phyloP scores from a whole-genome alignment of 2,329 filamentous ascomycete species.

The Macrophomina pseudophaseolina region DNA sequence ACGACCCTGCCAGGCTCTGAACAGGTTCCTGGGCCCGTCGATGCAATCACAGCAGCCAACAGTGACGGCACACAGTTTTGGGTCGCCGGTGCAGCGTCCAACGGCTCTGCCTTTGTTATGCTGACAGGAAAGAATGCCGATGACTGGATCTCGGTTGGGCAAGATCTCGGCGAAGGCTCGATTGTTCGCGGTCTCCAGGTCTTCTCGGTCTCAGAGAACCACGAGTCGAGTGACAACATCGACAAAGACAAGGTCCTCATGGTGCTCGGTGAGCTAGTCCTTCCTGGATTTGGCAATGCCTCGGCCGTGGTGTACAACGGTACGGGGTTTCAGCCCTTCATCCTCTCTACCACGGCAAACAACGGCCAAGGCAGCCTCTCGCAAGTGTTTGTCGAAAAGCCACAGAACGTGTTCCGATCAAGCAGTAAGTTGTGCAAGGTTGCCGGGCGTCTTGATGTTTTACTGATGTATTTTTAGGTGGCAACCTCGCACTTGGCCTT shows the following conservation, averaged over 20 bases:
- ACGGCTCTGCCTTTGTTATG: slow-evolving; percentile 67
- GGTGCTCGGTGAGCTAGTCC: slow-evolving; percentile 79
- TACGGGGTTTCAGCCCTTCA: slow-evolving; percentile 75
- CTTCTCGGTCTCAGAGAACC: slow-evolving; percentile 71
- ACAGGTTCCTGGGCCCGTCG: slow-evolving; percentile 78
- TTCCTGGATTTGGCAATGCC: slow-evolving; percentile 77
- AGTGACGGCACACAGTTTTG: slow-evolving; percentile 76
- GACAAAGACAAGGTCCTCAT: slow-evolving; percentile 73
- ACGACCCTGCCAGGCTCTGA: slow-evolving; percentile 64
- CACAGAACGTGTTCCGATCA: slow-evolving; percentile 72
- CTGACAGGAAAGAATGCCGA: slow-evolving; percentile 81
- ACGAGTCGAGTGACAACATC: slow-evolving; percentile 69
- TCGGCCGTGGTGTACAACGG: slow-evolving; percentile 91
- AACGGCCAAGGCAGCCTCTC: slow-evolving; percentile 75
- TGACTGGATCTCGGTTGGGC: slow-evolving; percentile 69
- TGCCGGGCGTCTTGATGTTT: neutral
- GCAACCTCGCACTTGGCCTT: slow-evolving; percentile 68
- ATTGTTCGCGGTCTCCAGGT: slow-evolving; percentile 81
- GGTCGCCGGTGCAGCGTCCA: slow-evolving; percentile 73
- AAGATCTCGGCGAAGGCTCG: slow-evolving; percentile 68
- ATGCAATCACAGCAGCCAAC: slow-evolving; percentile 75
- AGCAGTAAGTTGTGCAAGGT: slow-evolving; percentile 57
- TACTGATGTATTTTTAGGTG: slow-evolving; percentile 11
- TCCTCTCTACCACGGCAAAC: slow-evolving; percentile 68
- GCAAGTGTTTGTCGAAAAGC: slow-evolving; percentile 80